Percentiles rank a stretch among this genome's conserved stretches.
Conservation (phyloP, 805 yeast genomes). For the Saturnispora mendoncae region DNA sequence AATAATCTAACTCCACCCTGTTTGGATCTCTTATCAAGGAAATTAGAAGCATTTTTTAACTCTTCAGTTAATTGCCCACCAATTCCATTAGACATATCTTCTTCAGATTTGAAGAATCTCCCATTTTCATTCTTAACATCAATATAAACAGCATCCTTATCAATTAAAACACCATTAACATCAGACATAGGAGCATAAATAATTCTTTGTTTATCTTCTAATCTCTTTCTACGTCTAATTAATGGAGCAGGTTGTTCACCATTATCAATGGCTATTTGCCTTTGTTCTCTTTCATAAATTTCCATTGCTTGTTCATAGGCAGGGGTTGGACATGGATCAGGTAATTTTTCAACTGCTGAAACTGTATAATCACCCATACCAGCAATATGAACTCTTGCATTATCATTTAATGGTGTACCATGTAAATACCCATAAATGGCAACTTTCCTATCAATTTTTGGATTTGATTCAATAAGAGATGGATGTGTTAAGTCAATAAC, state of each 20-base stretch:
- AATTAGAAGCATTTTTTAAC: slow-evolving; percentile 59
- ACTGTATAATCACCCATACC: slow-evolving; percentile 90
- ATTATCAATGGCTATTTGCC: slow-evolving; percentile 53
- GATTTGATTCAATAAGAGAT: slow-evolving; percentile 61
- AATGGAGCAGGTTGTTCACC: slow-evolving; percentile 43
- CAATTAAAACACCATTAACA: slow-evolving; percentile 97
- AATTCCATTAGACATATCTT: slow-evolving; percentile 43
- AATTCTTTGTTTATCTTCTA: slow-evolving; percentile 88
- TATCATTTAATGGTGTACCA: slow-evolving; percentile 70
- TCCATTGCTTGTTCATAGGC: slow-evolving; percentile 78
- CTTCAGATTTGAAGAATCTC: slow-evolving; percentile 23
- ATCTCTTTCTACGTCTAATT: slow-evolving; percentile 64
- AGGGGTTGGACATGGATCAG: slow-evolving; percentile 99
- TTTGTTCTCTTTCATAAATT: slow-evolving; percentile 67
- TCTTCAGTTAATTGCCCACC: slow-evolving; percentile 83
- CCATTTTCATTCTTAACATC: slow-evolving; percentile 48
- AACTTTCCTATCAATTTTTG: slow-evolving; percentile 78
- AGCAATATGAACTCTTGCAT: slow-evolving; percentile 82
- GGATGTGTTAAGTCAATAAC: slow-evolving; percentile 92
- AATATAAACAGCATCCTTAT: slow-evolving; percentile 94
- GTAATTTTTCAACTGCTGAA: slow-evolving; percentile 72
- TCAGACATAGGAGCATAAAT: slow-evolving; percentile 99
- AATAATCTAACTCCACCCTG: slow-evolving; percentile 67
- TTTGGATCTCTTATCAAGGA: slow-evolving; percentile 42
- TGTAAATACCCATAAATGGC: slow-evolving; percentile 92